phyloP scores from a whole-genome alignment of 371 early-diverging fungal genomes.

The Rhizopus sp. region DNA sequence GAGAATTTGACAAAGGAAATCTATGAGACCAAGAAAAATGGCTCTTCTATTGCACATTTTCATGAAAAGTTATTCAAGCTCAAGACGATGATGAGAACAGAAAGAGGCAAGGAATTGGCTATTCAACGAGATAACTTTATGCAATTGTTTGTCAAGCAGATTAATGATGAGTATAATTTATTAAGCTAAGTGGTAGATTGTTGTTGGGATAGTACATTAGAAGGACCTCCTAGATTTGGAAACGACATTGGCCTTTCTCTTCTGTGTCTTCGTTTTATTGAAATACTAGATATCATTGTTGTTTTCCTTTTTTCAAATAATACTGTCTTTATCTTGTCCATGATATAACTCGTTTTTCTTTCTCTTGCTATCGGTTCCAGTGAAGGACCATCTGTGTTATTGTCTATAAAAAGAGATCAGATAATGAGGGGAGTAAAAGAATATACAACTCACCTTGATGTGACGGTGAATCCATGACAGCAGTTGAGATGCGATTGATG shows the following conservation, averaged over 20 bases:
- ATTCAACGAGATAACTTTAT: conserved; percentile 55
- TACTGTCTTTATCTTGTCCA: conserved; percentile 44
- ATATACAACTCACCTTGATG: not conserved
- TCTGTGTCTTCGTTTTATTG: conserved; percentile 11
- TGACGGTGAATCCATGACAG: not conserved
- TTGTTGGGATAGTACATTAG: not conserved
- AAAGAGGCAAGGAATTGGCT: conserved; percentile 54
- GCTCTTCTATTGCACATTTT: conserved; percentile 70
- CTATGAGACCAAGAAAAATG: conserved; percentile 49
- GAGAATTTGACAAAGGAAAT: conserved; percentile 57
- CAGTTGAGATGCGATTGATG: not conserved
- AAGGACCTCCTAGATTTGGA: conserved; percentile 16
- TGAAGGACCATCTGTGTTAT: no score
- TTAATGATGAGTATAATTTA: conserved; percentile 48
- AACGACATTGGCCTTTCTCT: conserved; percentile 39
- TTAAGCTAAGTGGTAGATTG: conserved; percentile 1
- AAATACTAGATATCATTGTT: conserved; percentile 7
- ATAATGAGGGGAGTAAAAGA: no score
- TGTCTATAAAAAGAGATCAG: no score
- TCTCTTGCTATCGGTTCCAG: not conserved
- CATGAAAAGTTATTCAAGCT: conserved; percentile 70
- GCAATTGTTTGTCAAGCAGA: conserved; percentile 52
- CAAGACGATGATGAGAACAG: conserved; percentile 62
- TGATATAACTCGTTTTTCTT: conserved; percentile 23
- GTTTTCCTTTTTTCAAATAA: conserved; percentile 49